Evolutionary conservation across 257 asterid genomes (phyloP).

Genomic region (Buddleja alternifolia): DNA sequence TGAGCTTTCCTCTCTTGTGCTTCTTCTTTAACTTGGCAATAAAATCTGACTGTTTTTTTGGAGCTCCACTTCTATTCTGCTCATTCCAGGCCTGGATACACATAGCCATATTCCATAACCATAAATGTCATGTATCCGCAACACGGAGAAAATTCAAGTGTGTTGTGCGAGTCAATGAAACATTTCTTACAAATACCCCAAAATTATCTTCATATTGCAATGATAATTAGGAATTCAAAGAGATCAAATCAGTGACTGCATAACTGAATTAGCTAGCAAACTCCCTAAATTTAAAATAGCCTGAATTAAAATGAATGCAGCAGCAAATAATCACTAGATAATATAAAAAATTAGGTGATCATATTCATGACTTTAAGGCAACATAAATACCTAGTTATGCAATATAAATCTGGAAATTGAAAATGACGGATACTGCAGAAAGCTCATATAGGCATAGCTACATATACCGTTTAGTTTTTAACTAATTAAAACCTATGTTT

Average conservation of each 20-base stretch:
- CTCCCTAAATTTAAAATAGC: neutral
- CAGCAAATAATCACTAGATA: too few species aligned
- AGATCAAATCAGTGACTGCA: neutral
- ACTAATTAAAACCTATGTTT: neutral
- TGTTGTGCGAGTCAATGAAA: neutral
- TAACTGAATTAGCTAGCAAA: neutral
- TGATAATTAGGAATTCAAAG: neutral
- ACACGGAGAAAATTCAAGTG: neutral
- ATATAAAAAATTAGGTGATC: too few species aligned
- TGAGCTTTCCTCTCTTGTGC: constrained; percentile 72
- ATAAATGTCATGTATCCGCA: constrained; percentile 24
- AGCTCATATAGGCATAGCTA: neutral
- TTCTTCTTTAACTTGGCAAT: constrained; percentile 63
- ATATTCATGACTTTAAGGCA: too few species aligned
- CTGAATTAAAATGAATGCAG: neutral
- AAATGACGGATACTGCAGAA: neutral
- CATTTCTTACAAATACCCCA: neutral
- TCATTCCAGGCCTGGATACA: constrained; percentile 86
- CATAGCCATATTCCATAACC: constrained; percentile 9
- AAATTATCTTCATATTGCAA: neutral
- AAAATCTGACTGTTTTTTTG: constrained; percentile 67
- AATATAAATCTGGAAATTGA: neutral
- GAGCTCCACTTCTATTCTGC: constrained; percentile 76
- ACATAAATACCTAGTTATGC: neutral
- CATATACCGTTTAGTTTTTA: neutral